Evolutionary conservation across 2,329 filamentous ascomycete genomes (phyloP).

Genomic region (Diaporthe vexans): DNA sequence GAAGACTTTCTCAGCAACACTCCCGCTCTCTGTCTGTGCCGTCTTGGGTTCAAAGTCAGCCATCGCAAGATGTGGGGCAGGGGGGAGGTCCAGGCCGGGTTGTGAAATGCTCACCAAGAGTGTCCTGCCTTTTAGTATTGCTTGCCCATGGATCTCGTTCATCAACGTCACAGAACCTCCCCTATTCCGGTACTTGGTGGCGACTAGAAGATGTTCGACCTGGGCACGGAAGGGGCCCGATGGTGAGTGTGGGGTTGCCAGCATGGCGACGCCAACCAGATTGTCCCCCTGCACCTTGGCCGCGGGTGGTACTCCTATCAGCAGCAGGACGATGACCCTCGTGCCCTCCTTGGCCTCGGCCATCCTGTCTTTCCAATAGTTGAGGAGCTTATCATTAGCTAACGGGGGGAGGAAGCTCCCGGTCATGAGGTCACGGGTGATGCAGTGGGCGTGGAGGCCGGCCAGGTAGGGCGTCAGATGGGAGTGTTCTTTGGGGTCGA

Average conservation of each 20-base stretch:
- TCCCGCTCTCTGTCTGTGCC: slow-evolving; percentile 66
- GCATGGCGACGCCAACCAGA: slow-evolving; percentile 69
- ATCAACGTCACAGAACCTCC: slow-evolving; percentile 68
- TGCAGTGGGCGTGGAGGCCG: slow-evolving; percentile 70
- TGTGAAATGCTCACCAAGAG: slow-evolving; percentile 62
- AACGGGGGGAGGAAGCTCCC: slow-evolving; percentile 73
- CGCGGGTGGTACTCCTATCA: slow-evolving; percentile 54
- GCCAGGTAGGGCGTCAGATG: slow-evolving; percentile 70
- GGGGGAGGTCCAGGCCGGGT: not conserved
- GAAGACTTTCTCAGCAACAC: slow-evolving; percentile 67
- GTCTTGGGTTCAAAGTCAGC: slow-evolving; percentile 52
- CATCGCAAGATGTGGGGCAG: not conserved
- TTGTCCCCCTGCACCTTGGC: slow-evolving; percentile 58
- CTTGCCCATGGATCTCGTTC: slow-evolving; percentile 67
- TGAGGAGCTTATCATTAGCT: slow-evolving; percentile 66
- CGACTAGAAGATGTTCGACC: slow-evolving; percentile 72
- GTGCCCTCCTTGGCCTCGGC: slow-evolving; percentile 60
- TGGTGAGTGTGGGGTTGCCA: slow-evolving; percentile 65
- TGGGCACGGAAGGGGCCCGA: slow-evolving; percentile 68
- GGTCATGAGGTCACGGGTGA: slow-evolving; percentile 68
- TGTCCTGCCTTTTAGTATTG: slow-evolving; percentile 61
- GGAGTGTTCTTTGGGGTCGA: slow-evolving; percentile 59
- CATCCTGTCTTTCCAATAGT: slow-evolving; percentile 69
- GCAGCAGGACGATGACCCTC: slow-evolving; percentile 67
- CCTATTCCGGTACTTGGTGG: slow-evolving; percentile 61